Base-by-base conservation (phyloP, 1,284 basidiomycete species). In the Cryptococcus deneoformans region DNA sequence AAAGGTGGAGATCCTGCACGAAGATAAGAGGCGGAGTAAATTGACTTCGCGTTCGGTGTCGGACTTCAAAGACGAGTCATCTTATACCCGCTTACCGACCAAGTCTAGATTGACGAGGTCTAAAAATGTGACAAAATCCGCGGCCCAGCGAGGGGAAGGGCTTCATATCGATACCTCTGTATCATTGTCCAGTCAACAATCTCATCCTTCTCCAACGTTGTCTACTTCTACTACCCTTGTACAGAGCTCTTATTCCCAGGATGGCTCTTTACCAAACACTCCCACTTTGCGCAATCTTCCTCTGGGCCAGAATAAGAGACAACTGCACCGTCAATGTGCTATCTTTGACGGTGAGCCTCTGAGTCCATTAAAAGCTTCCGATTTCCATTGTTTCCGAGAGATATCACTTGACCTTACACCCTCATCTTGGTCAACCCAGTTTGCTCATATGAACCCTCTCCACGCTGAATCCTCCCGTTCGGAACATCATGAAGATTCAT, bases 291-390 rank as follows among this genome's bases (percentile, higher is more conserved):
- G 46, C 29, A 46, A 39, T 16, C 48, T 12, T 49, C 52, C 6
- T 9, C 36, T 6, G 44, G 52, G 2, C 38, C 46, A 16, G 43
- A 35, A 8, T 45, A 54, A 56, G 12, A 29, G 59, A 39, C 49
- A 53, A 12, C 11, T 58, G 38, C 56, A 61, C 52, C 20, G 59
- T 20, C 52, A 58, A 36, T 61, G 51, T 24, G 59, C 50, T 2
- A 58, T 61, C 11, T 58, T 58, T 29, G 59, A 61, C 48, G 59
- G 59, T 5, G 55, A 53, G 51, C 54, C 53, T 24, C 44, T 61
- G 20, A 58, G 45, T 14, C 59, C 59, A 10, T 10, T n/a, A 10
- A 42, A 42, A 10, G 10, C 40, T 10, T n/a, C 40, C 10, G 40
- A 42, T n/a, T 10, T 10, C 40, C n/a, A n/a, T 10, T 20, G 20